Base-by-base conservation (phyloP, 2,329 filamentous ascomycete genomes). In the Botrytis galanthina region DNA sequence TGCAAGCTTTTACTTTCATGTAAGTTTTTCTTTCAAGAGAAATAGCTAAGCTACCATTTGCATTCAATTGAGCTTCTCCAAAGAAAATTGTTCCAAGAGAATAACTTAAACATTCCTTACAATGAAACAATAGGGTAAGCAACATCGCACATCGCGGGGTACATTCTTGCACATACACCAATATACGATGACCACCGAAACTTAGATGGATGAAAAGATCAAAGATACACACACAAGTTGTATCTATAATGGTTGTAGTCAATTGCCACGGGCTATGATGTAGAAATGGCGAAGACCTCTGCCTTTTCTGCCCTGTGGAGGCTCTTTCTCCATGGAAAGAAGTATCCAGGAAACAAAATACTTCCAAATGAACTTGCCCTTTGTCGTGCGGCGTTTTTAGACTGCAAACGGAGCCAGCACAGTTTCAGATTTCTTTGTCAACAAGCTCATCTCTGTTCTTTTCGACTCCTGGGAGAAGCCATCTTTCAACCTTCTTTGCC, bases 1-100 rank as follows among this genome's bases (percentile, higher is more conserved):
- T 69, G 48, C 35, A 57, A 32, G 66, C 48, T 57, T 68, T 69
- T 16, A 32, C 48, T 26, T 18, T 59, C n/a, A 39, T 48, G 26
- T 26, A 2, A 22, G 4, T 5, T 42, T 69, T 68, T 57, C 66
- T 69, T 69, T 69, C 66, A 69, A 18, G 18, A 20, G 22, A 59
- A n/a, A 44, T 32, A 57, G 16, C 66, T 57, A 69, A 48, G 44
- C 54, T 71, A 37, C 54, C 54, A 71, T 63, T 46, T 71, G 68
- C 57, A 71, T 63, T 39, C 29, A 63, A 71, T 35, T 51, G 32
- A 39, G 54, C 57, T 63, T 71, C 54, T 42, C 48, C 14, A 57
- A 69, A 57, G 66, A 59, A 68, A 69, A 32, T 10, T 2, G 26
- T 20, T 32, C n/a, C 37, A 57, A n/a, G 35, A 29, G 9, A 32